Conservation (phyloP, 371 early-diverging fungal species). For the Syncephalastrum monosporum region DNA sequence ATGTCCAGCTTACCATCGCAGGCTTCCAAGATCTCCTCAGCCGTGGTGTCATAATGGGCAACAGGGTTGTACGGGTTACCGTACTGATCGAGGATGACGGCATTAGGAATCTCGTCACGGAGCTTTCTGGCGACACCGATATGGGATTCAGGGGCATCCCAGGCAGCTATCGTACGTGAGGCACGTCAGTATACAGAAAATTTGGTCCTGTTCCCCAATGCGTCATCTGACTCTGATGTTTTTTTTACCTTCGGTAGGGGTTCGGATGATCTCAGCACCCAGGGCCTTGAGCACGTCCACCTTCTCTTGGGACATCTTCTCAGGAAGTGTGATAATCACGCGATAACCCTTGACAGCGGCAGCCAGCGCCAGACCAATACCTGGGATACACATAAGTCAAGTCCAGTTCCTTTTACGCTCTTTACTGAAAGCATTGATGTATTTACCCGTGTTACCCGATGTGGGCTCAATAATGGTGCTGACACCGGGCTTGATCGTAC, state of each 20-base stretch:
- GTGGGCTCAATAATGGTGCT: slow-evolving; percentile 95
- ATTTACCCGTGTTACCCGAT: slow-evolving; percentile 91
- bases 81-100: slow-evolving; percentile 96
- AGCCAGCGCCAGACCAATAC: slow-evolving; percentile 88
- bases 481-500: slow-evolving; percentile 83
- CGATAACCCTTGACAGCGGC: slow-evolving; percentile 97
- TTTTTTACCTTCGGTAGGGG: slow-evolving; percentile 82
- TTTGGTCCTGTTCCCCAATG: neutral
- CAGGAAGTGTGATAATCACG: slow-evolving; percentile 95
- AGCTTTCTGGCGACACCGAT: slow-evolving; percentile 94
- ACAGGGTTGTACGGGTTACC: slow-evolving; percentile 93
- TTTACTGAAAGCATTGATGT: neutral
- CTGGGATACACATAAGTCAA: slow-evolving; percentile 14
- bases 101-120: slow-evolving; percentile 90
- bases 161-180: slow-evolving; percentile 65
- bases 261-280: slow-evolving; percentile 96
- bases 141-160: slow-evolving; percentile 96
- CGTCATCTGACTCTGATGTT: neutral
- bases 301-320: slow-evolving; percentile 98
- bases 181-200: no score
- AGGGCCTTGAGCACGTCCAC: slow-evolving; percentile 95
- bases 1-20: slow-evolving; percentile 93
- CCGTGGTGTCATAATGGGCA: slow-evolving; percentile 94
- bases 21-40: slow-evolving; percentile 82
- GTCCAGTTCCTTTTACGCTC: neutral